phyloP scores from a whole-genome alignment of 73 alveolate genomes.

The Paramecium biaurelia region DNA sequence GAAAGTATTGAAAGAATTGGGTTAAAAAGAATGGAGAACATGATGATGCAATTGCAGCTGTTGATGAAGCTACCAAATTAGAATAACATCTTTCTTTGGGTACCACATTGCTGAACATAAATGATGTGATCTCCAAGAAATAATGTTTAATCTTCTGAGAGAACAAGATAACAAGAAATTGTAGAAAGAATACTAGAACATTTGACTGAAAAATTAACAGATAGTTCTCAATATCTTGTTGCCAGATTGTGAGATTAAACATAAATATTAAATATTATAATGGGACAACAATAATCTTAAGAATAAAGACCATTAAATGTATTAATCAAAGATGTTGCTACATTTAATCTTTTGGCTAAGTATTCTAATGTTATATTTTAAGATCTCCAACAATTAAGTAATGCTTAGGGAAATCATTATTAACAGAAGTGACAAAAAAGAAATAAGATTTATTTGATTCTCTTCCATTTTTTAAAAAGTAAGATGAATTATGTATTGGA shows the following conservation, averaged over 20 bases:
- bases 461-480: not conserved
- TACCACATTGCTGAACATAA: constrained; percentile 24
- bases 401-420: not conserved
- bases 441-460: not conserved
- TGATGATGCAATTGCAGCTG: constrained; percentile 38
- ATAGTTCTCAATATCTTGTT: constrained; percentile 9
- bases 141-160: not conserved
- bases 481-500: not conserved
- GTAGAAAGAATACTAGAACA: constrained; percentile 29
- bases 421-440: not conserved
- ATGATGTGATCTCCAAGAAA: constrained; percentile 5
- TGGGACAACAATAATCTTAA: not conserved
- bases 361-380: not conserved
- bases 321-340: not conserved
- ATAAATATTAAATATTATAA: not conserved
- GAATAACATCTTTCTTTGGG: constrained; percentile 35
- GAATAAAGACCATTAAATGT: not conserved
- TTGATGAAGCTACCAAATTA: constrained; percentile 42
- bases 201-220: constrained; percentile 31
- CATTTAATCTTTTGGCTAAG: not conserved
- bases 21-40: constrained; percentile 33
- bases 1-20: constrained; percentile 29
- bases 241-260: constrained; percentile 29
- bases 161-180: not conserved
- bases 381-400: not conserved